These are phyloP conservation scores for Coemansia sp. DNA, from an alignment of 192 early-diverging fungal species.

Conservation along the genomic window DNA sequence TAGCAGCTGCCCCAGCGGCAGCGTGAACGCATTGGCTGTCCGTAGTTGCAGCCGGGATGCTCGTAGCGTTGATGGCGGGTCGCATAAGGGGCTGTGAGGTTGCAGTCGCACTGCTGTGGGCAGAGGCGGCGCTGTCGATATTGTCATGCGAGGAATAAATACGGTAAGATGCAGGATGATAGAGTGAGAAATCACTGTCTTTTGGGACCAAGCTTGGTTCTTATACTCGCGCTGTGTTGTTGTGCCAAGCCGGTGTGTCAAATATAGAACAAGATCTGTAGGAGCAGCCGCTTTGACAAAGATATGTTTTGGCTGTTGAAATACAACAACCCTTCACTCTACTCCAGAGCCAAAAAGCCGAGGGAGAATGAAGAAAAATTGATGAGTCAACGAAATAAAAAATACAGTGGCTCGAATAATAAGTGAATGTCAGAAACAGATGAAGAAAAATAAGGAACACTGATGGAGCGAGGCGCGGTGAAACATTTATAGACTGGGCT, in stretches of 20 bases:
- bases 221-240: not conserved
- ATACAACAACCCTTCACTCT: too few relatives aligned
- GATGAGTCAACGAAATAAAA: not conserved
- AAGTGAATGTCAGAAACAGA: not conserved
- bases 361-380: not conserved
- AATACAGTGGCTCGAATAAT: not conserved
- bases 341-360: too few relatives aligned
- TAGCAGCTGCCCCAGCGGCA: slow-evolving; percentile 1
- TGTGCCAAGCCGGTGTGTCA: not conserved
- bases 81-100: not conserved
- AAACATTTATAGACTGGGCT: not conserved
- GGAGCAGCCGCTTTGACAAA: not conserved
- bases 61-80: slow-evolving; percentile 1
- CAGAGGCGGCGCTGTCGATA: slow-evolving; percentile 1
- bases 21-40: slow-evolving; percentile 12
- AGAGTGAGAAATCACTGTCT: too few relatives aligned
- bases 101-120: not conserved
- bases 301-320: too few relatives aligned
- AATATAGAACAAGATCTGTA: not conserved
- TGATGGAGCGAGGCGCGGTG: not conserved
- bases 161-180: too few relatives aligned
- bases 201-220: not conserved
- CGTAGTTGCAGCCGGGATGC: not conserved
- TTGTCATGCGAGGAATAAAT: slow-evolving; percentile 5
- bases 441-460: not conserved